Conservation (phyloP, 2,329 filamentous ascomycete species). For the Fusarium sterilihyphosum region DNA sequence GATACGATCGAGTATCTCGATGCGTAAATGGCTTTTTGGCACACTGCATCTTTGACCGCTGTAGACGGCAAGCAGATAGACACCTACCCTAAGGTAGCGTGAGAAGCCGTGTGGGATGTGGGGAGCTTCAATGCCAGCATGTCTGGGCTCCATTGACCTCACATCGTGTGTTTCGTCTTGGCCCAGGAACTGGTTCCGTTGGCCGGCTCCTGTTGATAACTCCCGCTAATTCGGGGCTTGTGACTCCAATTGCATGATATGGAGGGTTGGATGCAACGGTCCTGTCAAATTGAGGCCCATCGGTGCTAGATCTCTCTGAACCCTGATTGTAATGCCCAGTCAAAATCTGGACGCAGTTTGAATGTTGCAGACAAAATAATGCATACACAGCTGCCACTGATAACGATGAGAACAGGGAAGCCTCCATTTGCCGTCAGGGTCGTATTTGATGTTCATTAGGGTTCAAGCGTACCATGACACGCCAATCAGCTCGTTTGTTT, state of each 20-base stretch:
- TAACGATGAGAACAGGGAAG: not conserved
- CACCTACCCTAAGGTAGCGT: not conserved
- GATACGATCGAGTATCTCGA: not conserved
- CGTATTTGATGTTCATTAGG: not conserved
- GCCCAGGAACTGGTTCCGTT: conserved; percentile 27
- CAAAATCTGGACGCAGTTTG: not conserved
- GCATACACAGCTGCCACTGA: not conserved
- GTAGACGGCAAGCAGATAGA: conserved; percentile 3
- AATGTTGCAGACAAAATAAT: not conserved
- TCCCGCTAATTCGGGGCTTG: conserved; percentile 16
- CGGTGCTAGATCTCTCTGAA: conserved; percentile 2
- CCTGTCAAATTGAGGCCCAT: conserved; percentile 13
- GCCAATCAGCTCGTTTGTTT: not conserved
- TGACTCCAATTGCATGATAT: conserved; percentile 26
- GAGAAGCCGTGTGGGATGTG: conserved; percentile 33
- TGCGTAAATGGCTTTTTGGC: not conserved
- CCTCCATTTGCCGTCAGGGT: not conserved
- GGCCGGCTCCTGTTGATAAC: conserved; percentile 8
- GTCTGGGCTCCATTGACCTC: conserved; percentile 30
- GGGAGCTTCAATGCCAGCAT: conserved; percentile 21
- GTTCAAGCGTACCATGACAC: not conserved
- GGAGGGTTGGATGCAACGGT: conserved; percentile 9
- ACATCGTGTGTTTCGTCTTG: conserved; percentile 30
- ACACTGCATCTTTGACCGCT: conserved; percentile 24
- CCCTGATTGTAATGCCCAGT: not conserved